Base-by-base conservation (phyloP, 1,139 yeast species). In the Protomyces gravidus region DNA sequence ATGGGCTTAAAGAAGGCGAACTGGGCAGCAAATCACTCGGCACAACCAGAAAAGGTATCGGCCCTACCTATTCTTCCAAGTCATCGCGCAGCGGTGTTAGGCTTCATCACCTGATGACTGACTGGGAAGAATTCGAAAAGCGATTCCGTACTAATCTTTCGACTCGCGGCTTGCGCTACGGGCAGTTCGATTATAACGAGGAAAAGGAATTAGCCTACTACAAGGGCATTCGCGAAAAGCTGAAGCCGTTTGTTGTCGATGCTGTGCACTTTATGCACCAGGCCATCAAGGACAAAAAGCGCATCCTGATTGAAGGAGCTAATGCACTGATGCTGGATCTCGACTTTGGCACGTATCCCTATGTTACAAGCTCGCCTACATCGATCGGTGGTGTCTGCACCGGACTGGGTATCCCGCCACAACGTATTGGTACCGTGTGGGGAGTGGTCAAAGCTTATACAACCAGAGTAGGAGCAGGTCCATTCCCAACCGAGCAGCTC, bases 381-480 rank as follows among this genome's bases (percentile, higher is more conserved):
- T 94, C 96, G 68, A 88, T 92, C 70, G 99, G 98, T 68, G 99
- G 99, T 74, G 98, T 92, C 60, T 79, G 90, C 70, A 92, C 98
- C 49, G 99, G 99, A 65, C 80, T 94, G 66, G 99, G 97, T 68
- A 75, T 92, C 63, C 97, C 98, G 36, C 98, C 98, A 67, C 81
- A 77, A 66, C 76, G 83, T 65, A 85, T 92, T 68, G 80, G 78
- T 60, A 85, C 89, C 71, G 78, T 89, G 52, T 89, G 85, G 71
- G 99, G 99, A 73, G 98, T 92, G 47, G 97, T 90, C 60, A 92
- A 92, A 78, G 98, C 98, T 50, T 92, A 92, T 75, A 94, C 98
- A 53, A 92, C 98, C 46, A 84, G 99, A 75, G 99, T 92, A 62
- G 99, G 99, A 69, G 97, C 89, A 70, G 99, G 99, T 65, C 98